Evolutionary conservation across 305 asterid genomes (phyloP).

Genomic region (Solanum chacoense): DNA sequence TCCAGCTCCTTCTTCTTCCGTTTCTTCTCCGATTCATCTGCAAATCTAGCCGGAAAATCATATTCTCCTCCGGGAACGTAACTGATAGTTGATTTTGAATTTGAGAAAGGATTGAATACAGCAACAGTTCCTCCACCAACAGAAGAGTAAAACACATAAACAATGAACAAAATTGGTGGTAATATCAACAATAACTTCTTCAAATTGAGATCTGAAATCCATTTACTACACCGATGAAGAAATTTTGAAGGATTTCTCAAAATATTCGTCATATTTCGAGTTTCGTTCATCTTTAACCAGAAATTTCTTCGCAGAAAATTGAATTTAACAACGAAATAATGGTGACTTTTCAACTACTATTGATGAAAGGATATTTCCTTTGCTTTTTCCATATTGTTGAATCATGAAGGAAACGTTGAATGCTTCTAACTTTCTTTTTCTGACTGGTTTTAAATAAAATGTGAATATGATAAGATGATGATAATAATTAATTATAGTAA

Average conservation of each 20-base stretch:
- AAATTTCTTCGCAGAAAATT: background rate
- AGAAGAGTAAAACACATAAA: slow-evolving; percentile 34
- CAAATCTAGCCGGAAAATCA: background rate
- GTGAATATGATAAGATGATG: background rate
- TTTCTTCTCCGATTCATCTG: background rate
- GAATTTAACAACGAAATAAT: background rate
- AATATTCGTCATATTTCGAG: background rate
- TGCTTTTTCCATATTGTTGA: background rate
- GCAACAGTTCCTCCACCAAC: background rate
- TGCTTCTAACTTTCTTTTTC: background rate
- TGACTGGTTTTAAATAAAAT: too few species aligned
- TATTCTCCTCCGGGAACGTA: background rate
- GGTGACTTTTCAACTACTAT: background rate
- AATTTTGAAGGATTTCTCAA: slow-evolving; percentile 36
- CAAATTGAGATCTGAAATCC: slow-evolving; percentile 46
- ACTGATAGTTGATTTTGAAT: background rate
- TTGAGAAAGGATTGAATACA: slow-evolving; percentile 9
- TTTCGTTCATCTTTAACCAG: background rate
- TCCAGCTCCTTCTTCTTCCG: slow-evolving; percentile 5
- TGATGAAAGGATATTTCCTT: background rate
- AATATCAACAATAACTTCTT: slow-evolving; percentile 35
- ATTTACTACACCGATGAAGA: slow-evolving; percentile 31
- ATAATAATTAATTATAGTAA: too few species aligned
- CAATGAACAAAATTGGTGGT: slow-evolving; percentile 35
- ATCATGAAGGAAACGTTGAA: background rate